Base-by-base conservation (phyloP, 495 filamentous ascomycete genomes). In the Melanomma pulvis-pyrius region DNA sequence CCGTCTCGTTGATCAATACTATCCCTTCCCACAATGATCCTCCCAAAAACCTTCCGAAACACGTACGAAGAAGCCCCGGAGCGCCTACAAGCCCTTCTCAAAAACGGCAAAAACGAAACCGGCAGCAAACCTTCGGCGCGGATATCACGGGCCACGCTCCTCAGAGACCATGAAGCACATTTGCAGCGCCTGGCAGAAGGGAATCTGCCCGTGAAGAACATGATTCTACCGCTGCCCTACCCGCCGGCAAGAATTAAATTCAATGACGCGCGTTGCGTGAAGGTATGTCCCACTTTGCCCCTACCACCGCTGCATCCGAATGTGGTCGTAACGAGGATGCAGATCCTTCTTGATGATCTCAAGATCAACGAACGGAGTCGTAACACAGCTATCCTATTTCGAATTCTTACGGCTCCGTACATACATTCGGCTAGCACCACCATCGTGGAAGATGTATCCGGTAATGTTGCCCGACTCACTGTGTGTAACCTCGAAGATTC, bases 401-500 rank as follows among this genome's bases (percentile, higher is more conserved):
- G 47, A 2, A 59, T 29, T 17, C 48, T 68, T 15, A 61, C 65
- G 25, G 8, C 30, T 9, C 65, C 65, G 1, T 68, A 68, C 54
- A 41, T 63, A 28, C 55, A 68, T 30, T 68, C 65, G 8, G 17
- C 51, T 24, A 59, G 59, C 15, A 50, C 65, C 13, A 63, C 47
- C 36, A 48, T 66, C 26, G 69, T 59, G 2, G 71, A 73, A 59
- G 71, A 73, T 56, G 57, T 66, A 25, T 13, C 28, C 34, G 71
- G 69, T 25, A 65, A 68, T 29, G 59, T 51, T 9, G 65, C 52
- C 3, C 24, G 64, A 22, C 62, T 74, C 1, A 63, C 62, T 2
- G 29, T 74, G 19, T 67, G 55, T 44, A 74, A 74, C 48, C 34
- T 68, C 6, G 65, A 69, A 32, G 55, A 70, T 57, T 52, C 55